A percentile compares a stretch with the other conserved stretches of the same genome.
Conservation (phyloP, 768 basidiomycete species). For the Boletus reticulatus region DNA sequence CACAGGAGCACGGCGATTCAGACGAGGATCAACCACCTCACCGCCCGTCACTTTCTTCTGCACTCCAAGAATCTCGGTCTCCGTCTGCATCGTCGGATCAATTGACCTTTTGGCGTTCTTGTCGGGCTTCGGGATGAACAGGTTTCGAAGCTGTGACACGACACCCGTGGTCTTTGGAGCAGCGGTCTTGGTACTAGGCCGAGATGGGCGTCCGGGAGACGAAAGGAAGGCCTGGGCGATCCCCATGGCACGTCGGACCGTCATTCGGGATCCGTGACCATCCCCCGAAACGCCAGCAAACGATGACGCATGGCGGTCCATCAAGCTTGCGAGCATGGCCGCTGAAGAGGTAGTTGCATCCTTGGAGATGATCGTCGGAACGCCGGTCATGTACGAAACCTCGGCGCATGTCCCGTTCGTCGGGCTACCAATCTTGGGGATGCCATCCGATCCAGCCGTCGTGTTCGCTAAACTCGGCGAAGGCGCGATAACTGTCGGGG, state of each 20-base stretch:
- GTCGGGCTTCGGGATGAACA: constrained; percentile 7
- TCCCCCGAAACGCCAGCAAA: neutral
- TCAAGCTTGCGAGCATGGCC: neutral
- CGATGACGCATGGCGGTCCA: neutral
- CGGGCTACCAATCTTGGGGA: neutral
- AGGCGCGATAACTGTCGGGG: neutral
- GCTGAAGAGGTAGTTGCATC: neutral
- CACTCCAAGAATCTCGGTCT: constrained; percentile 7
- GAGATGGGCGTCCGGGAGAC: neutral
- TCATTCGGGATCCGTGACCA: neutral
- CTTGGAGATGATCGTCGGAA: constrained; percentile 1
- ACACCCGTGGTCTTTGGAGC: neutral
- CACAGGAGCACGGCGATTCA: too few species aligned
- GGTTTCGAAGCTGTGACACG: neutral
- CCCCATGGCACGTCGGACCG: neutral
- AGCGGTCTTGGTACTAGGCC: neutral
- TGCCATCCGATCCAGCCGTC: neutral
- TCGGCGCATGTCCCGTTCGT: neutral
- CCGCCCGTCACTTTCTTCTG: constrained; percentile 2
- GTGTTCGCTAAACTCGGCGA: neutral
- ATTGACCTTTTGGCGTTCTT: neutral
- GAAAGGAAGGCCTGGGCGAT: neutral
- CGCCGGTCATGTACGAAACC: neutral
- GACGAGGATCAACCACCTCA: neutral
- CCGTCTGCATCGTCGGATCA: neutral